phyloP scores from a whole-genome alignment of 2,329 filamentous ascomycete genomes.

The Endoconidiophora polonica region DNA sequence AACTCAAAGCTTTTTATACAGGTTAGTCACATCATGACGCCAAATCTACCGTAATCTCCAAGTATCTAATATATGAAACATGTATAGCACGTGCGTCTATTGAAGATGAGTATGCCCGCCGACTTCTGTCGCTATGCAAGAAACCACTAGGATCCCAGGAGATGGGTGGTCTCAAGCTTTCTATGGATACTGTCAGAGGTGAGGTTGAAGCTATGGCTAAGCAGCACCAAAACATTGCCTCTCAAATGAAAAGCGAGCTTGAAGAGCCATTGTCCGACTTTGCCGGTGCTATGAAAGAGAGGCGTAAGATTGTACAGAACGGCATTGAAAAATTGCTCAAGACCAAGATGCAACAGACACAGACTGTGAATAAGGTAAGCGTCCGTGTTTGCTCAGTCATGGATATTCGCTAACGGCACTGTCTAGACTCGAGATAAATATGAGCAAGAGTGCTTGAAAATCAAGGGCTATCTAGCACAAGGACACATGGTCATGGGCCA shows the following conservation, averaged over 20 bases:
- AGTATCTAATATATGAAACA: neutral
- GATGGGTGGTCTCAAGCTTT: slow-evolving; percentile 63
- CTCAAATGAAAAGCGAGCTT: slow-evolving; percentile 89
- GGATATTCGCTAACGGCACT: slow-evolving; percentile 10
- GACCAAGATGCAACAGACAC: slow-evolving; percentile 80
- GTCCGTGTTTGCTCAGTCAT: neutral
- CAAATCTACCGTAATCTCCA: neutral
- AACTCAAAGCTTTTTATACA: slow-evolving; percentile 79
- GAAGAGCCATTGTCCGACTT: slow-evolving; percentile 90
- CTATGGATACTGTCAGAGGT: slow-evolving; percentile 71
- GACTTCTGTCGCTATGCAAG: slow-evolving; percentile 67
- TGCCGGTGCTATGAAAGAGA: slow-evolving; percentile 86
- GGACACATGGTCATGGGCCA: slow-evolving; percentile 99
- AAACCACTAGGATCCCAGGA: slow-evolving; percentile 85
- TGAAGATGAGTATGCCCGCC: slow-evolving; percentile 90
- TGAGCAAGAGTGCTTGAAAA: slow-evolving; percentile 94
- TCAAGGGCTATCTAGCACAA: slow-evolving; percentile 95
- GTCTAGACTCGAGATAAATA: slow-evolving; percentile 71
- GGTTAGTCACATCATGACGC: slow-evolving; percentile 31
- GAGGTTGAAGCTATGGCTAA: slow-evolving; percentile 92
- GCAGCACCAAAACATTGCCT: slow-evolving; percentile 74
- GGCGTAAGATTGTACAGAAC: slow-evolving; percentile 87
- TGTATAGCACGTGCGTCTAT: slow-evolving; percentile 56
- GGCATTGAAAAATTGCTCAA: slow-evolving; percentile 92
- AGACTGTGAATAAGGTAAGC: slow-evolving; percentile 73